Percentiles rank a stretch among this genome's conserved stretches.
Evolutionary conservation across 495 filamentous ascomycete genomes (phyloP).

Genomic region (Penicillium fimorum): DNA sequence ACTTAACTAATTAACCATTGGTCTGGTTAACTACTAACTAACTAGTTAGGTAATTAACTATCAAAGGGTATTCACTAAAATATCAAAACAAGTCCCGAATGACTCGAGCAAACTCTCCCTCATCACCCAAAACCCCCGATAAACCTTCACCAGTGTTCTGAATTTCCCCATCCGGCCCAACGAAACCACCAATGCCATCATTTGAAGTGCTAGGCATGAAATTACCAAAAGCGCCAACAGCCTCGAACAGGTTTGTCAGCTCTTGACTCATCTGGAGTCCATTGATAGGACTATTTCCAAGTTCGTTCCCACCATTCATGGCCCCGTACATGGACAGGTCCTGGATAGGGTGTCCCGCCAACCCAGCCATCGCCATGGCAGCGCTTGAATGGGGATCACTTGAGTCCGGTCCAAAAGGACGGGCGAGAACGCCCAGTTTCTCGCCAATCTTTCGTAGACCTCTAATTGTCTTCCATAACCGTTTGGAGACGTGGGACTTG

Average conservation of each 20-base stretch:
- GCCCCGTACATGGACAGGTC: conserved; percentile 55
- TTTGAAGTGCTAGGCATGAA: conserved; percentile 38
- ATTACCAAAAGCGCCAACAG: conserved; percentile 57
- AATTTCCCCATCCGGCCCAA: conserved; percentile 42
- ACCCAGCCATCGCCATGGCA: conserved; percentile 70
- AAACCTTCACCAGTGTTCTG: conserved; percentile 48
- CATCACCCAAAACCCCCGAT: conserved; percentile 54
- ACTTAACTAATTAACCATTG: neutral
- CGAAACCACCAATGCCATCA: conserved; percentile 47
- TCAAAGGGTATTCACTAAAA: conserved; percentile 2
- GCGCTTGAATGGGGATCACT: conserved; percentile 63
- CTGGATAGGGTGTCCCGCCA: conserved; percentile 67
- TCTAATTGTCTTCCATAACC: conserved; percentile 79
- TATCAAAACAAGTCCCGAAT: conserved; percentile 64
- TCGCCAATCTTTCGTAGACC: conserved; percentile 78
- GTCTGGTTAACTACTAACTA: neutral
- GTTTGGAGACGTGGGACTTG: conserved; percentile 73
- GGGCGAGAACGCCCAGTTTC: conserved; percentile 66
- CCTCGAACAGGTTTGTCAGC: conserved; percentile 68
- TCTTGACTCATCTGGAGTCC: conserved; percentile 62
- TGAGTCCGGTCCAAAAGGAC: conserved; percentile 39
- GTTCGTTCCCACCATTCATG: conserved; percentile 42
- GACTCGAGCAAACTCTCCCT: conserved; percentile 63
- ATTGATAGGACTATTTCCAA: conserved; percentile 60
- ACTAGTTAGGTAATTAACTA: neutral